These are phyloP conservation scores for Chaetomium cochliodes DNA, from an alignment of 495 filamentous ascomycete species.

Conservation along the genomic window DNA sequence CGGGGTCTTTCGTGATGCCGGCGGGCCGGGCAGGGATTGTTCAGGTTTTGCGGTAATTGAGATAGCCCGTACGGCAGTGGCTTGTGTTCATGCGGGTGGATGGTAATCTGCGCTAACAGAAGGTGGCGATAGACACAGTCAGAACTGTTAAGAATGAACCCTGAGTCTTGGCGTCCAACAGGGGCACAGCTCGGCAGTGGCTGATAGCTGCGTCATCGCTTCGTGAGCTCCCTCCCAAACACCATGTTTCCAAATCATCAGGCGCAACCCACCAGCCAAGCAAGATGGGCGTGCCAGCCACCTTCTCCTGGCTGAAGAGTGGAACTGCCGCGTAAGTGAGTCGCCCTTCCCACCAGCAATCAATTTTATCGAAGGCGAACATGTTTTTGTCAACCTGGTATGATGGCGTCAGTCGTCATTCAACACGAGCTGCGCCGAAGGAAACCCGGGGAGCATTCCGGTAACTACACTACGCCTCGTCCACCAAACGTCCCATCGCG, in stretches of 20 bases:
- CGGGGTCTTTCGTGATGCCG: not conserved
- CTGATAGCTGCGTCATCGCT: conserved; percentile 5
- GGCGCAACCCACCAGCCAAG: not conserved
- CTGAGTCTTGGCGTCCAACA: not conserved
- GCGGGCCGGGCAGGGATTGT: not conserved
- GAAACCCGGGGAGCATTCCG: no score
- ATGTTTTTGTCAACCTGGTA: no score
- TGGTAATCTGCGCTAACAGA: not conserved
- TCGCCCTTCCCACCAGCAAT: no score
- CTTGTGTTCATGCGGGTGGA: not conserved
- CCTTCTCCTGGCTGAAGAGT: conserved; percentile 11
- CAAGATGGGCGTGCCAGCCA: conserved; percentile 10
- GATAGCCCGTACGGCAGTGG: not conserved
- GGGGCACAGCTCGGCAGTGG: not conserved
- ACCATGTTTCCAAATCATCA: not conserved
- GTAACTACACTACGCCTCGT: no score
- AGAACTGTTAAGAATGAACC: not conserved
- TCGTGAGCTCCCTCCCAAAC: not conserved
- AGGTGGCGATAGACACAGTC: not conserved
- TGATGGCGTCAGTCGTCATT: no score
- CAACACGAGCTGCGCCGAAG: no score
- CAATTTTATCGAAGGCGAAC: no score
- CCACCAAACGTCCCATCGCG: no score
- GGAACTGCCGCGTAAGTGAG: not conserved
- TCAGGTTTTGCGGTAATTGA: not conserved